Percentiles rank a stretch among this genome's conserved stretches.
Conservation (phyloP, 2,329 filamentous ascomycete species). For the Exserohilum rostratum region DNA sequence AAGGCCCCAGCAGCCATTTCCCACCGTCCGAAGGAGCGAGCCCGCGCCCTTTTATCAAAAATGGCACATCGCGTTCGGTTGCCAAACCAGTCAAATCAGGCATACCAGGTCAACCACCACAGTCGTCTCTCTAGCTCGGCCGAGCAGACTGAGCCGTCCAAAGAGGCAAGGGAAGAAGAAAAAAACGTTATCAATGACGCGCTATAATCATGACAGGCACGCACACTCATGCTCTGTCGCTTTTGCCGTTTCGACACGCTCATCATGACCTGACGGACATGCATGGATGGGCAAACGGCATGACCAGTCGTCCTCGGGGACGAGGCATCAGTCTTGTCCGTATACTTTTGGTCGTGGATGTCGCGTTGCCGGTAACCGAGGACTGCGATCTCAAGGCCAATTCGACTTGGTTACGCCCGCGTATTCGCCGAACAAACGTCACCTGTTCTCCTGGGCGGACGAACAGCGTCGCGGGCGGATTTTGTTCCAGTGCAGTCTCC, state of each 20-base stretch:
- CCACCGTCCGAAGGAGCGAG: conserved; percentile 12
- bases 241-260: too few species aligned
- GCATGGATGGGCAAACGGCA: background rate
- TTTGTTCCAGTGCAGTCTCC: conserved; percentile 19
- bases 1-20: conserved; percentile 29
- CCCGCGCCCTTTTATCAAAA: background rate
- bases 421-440: conserved; percentile 26
- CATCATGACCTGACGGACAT: background rate
- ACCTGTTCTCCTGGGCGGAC: conserved; percentile 21
- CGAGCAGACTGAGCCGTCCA: conserved; percentile 12
- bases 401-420: conserved; percentile 13
- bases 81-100: conserved; percentile 5
- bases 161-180: conserved; percentile 7
- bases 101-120: background rate
- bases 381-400: conserved; percentile 16
- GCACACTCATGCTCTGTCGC: too few species aligned
- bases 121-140: conserved; percentile 22
- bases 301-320: background rate
- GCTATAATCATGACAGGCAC: conserved; percentile 9
- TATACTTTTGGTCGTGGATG: conserved; percentile 30
- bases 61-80: conserved; percentile 16
- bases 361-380: conserved; percentile 24
- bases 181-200: conserved; percentile 25
- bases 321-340: conserved; percentile 24
- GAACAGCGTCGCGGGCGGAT: conserved; percentile 21